Conservation (phyloP, 2,329 filamentous ascomycete genomes). For the Pyrenochaeta sp. region DNA sequence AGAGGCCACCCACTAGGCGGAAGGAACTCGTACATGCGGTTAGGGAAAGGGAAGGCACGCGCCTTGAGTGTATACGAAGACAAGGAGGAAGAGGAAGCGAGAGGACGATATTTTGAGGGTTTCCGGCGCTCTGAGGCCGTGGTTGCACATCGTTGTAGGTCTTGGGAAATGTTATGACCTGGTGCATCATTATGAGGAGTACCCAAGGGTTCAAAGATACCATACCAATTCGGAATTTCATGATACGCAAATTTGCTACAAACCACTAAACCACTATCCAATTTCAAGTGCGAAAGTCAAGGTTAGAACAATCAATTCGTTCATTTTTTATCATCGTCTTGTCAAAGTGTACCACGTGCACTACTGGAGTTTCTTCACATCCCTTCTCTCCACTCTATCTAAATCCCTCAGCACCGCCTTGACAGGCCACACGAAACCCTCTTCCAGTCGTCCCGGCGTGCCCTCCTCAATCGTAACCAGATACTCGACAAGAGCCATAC, state of each 20-base stretch:
- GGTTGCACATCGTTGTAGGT: not conserved
- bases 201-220: constrained; percentile 21
- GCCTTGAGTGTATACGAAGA: not conserved
- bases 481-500: constrained; percentile 50
- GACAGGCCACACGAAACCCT: constrained; percentile 50
- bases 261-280: too few relatives aligned
- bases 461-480: constrained; percentile 45
- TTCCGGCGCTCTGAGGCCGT: not conserved
- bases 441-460: constrained; percentile 33
- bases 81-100: not conserved
- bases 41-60: not conserved
- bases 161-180: not conserved
- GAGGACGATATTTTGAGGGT: not conserved
- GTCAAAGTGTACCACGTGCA: not conserved
- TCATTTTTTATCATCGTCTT: not conserved
- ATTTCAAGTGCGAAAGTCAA: too few relatives aligned
- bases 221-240: constrained; percentile 17
- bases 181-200: not conserved
- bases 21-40: not conserved
- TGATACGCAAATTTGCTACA: constrained; percentile 11
- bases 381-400: constrained; percentile 20
- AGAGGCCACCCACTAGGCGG: not conserved
- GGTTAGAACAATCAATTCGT: too few relatives aligned
- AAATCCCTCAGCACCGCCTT: constrained; percentile 40
- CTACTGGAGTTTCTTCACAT: constrained; percentile 18